Conservation (phyloP, 352 stramenopile species). For the Saprolegnia parasitica region DNA sequence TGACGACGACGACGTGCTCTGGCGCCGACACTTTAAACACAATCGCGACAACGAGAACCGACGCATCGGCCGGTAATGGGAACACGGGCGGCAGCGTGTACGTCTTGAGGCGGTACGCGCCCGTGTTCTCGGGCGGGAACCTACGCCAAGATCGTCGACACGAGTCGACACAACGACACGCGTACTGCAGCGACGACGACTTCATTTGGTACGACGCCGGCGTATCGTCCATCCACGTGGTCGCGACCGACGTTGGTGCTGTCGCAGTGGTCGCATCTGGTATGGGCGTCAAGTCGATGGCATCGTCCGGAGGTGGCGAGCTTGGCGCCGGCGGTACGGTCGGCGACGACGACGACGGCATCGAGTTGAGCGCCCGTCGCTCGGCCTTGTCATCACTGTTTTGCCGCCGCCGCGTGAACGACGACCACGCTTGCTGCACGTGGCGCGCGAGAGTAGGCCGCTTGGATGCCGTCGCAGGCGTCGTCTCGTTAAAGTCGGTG, state of each 20-base stretch:
- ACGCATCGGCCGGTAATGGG: not conserved
- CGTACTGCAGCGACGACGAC: not conserved
- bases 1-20: not conserved
- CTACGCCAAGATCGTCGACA: not conserved
- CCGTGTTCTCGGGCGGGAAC: not conserved
- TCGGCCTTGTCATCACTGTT: not conserved
- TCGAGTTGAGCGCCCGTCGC: not conserved
- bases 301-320: not conserved
- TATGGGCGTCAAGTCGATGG: not conserved
- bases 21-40: not conserved
- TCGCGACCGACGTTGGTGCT: not conserved
- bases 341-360: not conserved
- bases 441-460: not conserved
- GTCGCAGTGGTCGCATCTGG: not conserved
- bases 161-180: not conserved
- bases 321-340: not conserved
- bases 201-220: not conserved
- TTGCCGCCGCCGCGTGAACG: not conserved
- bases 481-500: not conserved
- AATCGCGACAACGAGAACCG: not conserved
- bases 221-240: too few relatives aligned
- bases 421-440: not conserved
- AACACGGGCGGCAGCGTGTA: not conserved
- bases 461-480: not conserved
- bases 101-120: not conserved